phyloP scores from a whole-genome alignment of 345 rosid species.

The Salix purpurea region DNA sequence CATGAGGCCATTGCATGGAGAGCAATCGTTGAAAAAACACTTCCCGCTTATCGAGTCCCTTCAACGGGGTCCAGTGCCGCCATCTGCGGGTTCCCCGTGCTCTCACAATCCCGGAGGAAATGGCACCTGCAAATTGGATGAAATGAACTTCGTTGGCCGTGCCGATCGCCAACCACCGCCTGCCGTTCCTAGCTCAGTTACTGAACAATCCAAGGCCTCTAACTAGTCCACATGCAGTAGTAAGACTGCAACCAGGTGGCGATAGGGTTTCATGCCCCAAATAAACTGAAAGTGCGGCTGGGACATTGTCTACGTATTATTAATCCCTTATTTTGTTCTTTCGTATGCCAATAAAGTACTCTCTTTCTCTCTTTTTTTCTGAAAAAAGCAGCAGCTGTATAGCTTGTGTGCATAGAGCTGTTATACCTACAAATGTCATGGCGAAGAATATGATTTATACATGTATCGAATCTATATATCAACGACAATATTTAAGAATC shows the following conservation, averaged over 20 bases:
- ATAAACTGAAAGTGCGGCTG: not conserved
- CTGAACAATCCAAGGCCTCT: not conserved
- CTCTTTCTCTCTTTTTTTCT: too few relatives aligned
- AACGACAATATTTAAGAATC: too few relatives aligned
- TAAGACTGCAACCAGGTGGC: not conserved
- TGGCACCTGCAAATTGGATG: slow-evolving; percentile 1
- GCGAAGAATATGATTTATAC: too few relatives aligned
- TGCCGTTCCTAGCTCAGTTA: not conserved
- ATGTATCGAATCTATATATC: too few relatives aligned
- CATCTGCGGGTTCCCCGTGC: slow-evolving; percentile 16
- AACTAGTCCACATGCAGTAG: not conserved
- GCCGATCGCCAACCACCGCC: slow-evolving; percentile 10
- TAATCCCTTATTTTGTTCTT: not conserved
- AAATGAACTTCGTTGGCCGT: slow-evolving; percentile 31
- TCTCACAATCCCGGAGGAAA: slow-evolving; percentile 9
- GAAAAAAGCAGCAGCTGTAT: too few relatives aligned
- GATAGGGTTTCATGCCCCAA: not conserved
- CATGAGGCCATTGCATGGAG: slow-evolving; percentile 18
- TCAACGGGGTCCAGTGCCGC: slow-evolving; percentile 15
- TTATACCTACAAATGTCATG: too few relatives aligned
- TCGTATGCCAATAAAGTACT: not conserved
- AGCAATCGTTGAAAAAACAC: slow-evolving; percentile 7
- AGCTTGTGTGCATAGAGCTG: too few relatives aligned
- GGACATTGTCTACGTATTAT: too few relatives aligned
- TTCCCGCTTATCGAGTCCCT: slow-evolving; percentile 10